These are phyloP conservation scores for Aureobasidium uvarum DNA, from an alignment of 2,329 filamentous ascomycete species.

Conservation along the genomic window DNA sequence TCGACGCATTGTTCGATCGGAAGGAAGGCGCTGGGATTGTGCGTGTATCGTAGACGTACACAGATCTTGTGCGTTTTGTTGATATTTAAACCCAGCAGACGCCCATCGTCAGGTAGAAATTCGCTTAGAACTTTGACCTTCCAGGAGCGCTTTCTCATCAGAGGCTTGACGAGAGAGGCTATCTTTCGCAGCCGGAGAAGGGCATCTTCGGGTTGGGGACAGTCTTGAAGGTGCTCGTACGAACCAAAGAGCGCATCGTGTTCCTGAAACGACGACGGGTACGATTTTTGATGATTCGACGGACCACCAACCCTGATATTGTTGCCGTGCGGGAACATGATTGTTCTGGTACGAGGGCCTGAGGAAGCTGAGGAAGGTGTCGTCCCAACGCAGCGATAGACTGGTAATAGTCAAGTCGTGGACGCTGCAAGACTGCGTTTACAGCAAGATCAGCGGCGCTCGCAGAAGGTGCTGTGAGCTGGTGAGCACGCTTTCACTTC, in stretches of 20 bases:
- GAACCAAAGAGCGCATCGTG: conserved; percentile 50
- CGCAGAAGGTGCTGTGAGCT: neutral
- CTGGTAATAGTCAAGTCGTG: too few relatives aligned
- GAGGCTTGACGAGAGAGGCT: conserved; percentile 86
- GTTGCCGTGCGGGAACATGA: neutral
- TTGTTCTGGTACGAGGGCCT: neutral
- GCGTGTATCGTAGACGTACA: conserved; percentile 73
- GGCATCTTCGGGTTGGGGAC: conserved; percentile 48
- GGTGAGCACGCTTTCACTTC: neutral
- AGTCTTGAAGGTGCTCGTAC: conserved; percentile 51
- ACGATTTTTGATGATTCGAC: conserved; percentile 37
- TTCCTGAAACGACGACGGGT: conserved; percentile 44
- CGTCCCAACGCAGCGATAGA: neutral
- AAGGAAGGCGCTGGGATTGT: conserved; percentile 73
- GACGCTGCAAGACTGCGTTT: neutral
- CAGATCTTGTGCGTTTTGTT: conserved; percentile 76
- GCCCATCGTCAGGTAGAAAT: conserved; percentile 74
- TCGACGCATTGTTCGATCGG: conserved; percentile 77
- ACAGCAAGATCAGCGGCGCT: conserved; percentile 1
- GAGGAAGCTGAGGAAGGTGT: too few relatives aligned
- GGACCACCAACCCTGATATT: conserved; percentile 34
- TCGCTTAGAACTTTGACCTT: conserved; percentile 75
- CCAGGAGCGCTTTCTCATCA: conserved; percentile 87
- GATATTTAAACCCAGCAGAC: conserved; percentile 76
- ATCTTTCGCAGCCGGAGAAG: conserved; percentile 68